Evolutionary conservation across 169 alveolate genomes (phyloP), one percentile per base, ranked within the genome.

Genomic region (Theileria annulata): DNA sequence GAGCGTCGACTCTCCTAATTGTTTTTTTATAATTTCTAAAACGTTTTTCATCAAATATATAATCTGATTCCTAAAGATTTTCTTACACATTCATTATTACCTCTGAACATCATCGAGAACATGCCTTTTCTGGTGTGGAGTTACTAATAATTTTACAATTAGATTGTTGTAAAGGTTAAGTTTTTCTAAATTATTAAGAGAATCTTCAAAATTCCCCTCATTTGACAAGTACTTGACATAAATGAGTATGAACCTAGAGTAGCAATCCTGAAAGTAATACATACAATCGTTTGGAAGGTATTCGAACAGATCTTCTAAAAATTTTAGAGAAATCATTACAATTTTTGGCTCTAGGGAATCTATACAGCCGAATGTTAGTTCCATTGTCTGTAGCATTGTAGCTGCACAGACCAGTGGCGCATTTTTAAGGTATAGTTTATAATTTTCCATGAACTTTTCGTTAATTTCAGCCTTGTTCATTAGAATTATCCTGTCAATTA

Each of bases 331-430:
- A 19, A 31, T 2, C 0, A 42, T 21, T 6, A 71, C n/a, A 5
- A 35, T 21, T 30, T 62, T 30, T 6, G 13, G 17, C 48, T 51
- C 37, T 15, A 30, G 27, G 8, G 78, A 13, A n/a, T 70, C 75
- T 1, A 59, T 23, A 12, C 63, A 27, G 1, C 51, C 6, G 28
- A 70, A 23, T 54, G 69, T 30, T 23, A 79, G 68, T 31, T 70
- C 64, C 62, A 70, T 64, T 15, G 56, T 28, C 42, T 70, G 87
- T 8, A 31, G 28, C 73, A 79, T 70, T 42, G 80, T 79, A 8
- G 82, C 73, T 30, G 87, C 1, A 28, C 80, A 79, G n/a, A 79
- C 75, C 80, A 51, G 69, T 10, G 80, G 80, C 27, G 31, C 69
- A 0, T 27, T 17, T 1, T 70, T 25, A 72, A 79, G 54, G 59